These are phyloP conservation scores for Solanum rostratum DNA, from an alignment of 257 asterid species.

Conservation along the genomic window DNA sequence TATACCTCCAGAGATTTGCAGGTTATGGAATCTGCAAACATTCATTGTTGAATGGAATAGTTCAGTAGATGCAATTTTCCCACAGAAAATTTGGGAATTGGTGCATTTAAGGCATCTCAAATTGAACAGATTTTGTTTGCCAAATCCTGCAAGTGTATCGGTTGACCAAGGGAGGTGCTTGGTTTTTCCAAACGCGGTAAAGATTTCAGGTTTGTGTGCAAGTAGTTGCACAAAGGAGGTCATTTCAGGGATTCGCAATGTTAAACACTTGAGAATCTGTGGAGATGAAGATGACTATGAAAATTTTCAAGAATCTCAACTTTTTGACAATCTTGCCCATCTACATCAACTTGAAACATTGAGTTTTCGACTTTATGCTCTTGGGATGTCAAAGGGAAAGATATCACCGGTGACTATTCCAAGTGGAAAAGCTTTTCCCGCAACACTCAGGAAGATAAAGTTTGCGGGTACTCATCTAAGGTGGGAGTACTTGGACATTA, in stretches of 20 bases:
- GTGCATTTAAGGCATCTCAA: not conserved
- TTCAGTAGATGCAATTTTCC: not conserved
- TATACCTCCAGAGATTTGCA: not conserved
- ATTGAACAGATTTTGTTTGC: not conserved
- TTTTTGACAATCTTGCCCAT: not conserved
- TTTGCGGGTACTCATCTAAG: not conserved
- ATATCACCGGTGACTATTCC: not conserved
- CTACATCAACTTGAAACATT: not conserved
- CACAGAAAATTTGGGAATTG: not conserved
- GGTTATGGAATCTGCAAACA: not conserved
- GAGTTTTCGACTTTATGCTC: not conserved
- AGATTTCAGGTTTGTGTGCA: not conserved
- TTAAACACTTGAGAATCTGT: not conserved
- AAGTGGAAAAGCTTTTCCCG: conserved; percentile 8
- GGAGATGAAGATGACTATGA: not conserved
- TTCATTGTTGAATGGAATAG: not conserved
- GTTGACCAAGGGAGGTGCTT: not conserved
- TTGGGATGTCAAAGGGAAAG: too few species aligned
- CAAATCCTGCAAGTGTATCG: not conserved
- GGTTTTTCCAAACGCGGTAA: not conserved
- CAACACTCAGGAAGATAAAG: not conserved
- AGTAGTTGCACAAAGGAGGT: not conserved
- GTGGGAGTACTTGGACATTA: not conserved
- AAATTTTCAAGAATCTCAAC: not conserved
- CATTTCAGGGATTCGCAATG: not conserved